Evolutionary conservation across 495 filamentous ascomycete species (phyloP), one percentile per base, ranked within the genome.

Genomic region (Hypoxylon subgilvum): DNA sequence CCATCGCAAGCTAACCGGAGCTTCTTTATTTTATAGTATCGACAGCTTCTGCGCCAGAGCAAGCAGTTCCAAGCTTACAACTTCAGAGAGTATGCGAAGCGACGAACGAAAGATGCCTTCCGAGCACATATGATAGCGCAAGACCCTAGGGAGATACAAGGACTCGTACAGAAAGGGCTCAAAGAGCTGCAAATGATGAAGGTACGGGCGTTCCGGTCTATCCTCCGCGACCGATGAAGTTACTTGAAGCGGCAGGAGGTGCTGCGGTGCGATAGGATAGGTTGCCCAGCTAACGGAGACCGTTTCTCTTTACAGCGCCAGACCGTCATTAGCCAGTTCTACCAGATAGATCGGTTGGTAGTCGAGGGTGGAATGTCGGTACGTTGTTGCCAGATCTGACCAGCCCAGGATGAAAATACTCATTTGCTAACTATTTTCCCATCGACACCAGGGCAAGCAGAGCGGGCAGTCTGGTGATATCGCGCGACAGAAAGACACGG

Each of bases 301-400:
- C 19, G 23, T 50, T 30, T 31, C 27, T 7, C 35, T 17, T 17
- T 51, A 59, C 76, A 98, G 94, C 87, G 94, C 66, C 94, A 98
- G 86, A 96, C 93, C 4, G 79, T 92, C 25, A 83, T 98, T 61
- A 96, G 90, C 65, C 90, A 96, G 71, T 97, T 97, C 73, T 98
- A 89, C 76, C 89, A 96, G 75, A 65, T 94, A 65, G 91, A 98
- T 72, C 79, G 86, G 67, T 82, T 98, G 69, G 94, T 98, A 18
- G 91, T 98, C 4, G 94, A 98, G 70, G 92, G 93, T 14, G 88
- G 89, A 54, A 86, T 72, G 55, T 73, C 76, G 68, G 77, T 80
- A 74, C 3, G 76, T 72, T 31, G 12, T 25, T 18, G n/a, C 10
- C 35, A 4, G 6, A 6, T 7, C 18, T 9, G 3, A 9, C 19